phyloP scores from a whole-genome alignment of 2,329 filamentous ascomycete genomes.

The Ophiostoma pallidulum region DNA sequence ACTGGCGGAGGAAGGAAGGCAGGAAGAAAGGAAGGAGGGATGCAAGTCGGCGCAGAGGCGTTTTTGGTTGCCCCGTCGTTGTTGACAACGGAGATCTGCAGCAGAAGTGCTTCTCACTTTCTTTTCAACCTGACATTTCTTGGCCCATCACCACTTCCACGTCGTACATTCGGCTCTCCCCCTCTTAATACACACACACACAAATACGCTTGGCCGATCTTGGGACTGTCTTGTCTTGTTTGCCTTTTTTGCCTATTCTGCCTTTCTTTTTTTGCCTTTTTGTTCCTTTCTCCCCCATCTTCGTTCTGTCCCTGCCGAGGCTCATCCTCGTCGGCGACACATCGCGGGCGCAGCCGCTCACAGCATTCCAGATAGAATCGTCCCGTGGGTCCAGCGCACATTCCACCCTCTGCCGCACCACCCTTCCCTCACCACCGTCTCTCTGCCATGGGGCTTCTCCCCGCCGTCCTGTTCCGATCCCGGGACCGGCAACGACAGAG shows the following conservation, averaged over 20 bases:
- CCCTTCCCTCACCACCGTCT: neutral
- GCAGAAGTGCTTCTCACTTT: neutral
- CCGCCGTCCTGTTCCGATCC: slow-evolving; percentile 29
- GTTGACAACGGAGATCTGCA: neutral
- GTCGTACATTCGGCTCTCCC: too few species aligned
- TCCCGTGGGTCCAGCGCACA: neutral
- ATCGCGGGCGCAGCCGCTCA: slow-evolving; percentile 1
- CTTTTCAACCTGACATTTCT: neutral
- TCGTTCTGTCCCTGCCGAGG: neutral
- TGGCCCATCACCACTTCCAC: too few species aligned
- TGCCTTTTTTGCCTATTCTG: neutral
- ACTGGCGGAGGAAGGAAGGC: too few species aligned
- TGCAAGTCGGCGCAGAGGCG: neutral
- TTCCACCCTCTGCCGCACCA: neutral
- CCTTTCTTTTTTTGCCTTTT: neutral
- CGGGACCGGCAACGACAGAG: slow-evolving; percentile 32
- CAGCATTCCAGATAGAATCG: slow-evolving; percentile 5
- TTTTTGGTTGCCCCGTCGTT: neutral
- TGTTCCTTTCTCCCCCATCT: neutral
- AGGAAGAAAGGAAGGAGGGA: neutral
- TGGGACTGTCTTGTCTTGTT: neutral
- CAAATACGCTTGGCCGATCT: neutral
- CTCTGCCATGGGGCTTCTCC: slow-evolving; percentile 38
- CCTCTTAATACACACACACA: neutral
- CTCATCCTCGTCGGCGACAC: neutral